Evolutionary conservation across 2,329 filamentous ascomycete species (phyloP), one percentile per base, ranked within the genome.

Genomic region (Arthrobotrys musiformis): DNA sequence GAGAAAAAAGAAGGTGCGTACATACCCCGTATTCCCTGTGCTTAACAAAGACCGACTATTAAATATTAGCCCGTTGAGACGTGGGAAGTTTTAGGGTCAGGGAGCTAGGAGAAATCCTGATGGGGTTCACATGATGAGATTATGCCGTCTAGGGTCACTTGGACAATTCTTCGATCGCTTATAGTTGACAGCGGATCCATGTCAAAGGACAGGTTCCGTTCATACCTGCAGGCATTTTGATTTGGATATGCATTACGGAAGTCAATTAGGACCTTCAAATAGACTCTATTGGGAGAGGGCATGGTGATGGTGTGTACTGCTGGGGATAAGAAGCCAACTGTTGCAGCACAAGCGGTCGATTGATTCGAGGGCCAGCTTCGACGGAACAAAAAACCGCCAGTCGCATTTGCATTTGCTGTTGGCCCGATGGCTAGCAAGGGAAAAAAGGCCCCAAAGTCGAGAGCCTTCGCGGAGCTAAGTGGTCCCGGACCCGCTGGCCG

Each of bases 71-170:
- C 50, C 44, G 44, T 70, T 33, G 3, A 24, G n/a, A 33, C 66
- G 19, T 70, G 66, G 66, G 26, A 19, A 6, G 9, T 52, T 54
- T 42, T 9, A n/a, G n/a, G n/a, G n/a, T n/a, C n/a, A n/a, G n/a
- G n/a, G n/a, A n/a, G n/a, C n/a, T n/a, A n/a, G n/a, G n/a, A n/a
- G 11, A 30, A 24, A 17, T 22, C 13, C 50, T 37, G 24, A 62
- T 40, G 67, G n/a, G n/a, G n/a, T 56, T 63, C 67, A 70, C 56
- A 70, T 70, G 67, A 63, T 63, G 13, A 22, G 17, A 70, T 56
- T 28, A 26, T 37, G 26, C 8, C 30, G 19, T 44, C 7, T 28
- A 46, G 40, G 58, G 40, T 62, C 37, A 62, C 37, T 62, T 62
- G 58, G 40, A 62, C 40, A 46, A 24, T 42, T 42, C 17, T 28